phyloP scores from a whole-genome alignment of 208 protist genomes.

The Trichomonas tenax region DNA sequence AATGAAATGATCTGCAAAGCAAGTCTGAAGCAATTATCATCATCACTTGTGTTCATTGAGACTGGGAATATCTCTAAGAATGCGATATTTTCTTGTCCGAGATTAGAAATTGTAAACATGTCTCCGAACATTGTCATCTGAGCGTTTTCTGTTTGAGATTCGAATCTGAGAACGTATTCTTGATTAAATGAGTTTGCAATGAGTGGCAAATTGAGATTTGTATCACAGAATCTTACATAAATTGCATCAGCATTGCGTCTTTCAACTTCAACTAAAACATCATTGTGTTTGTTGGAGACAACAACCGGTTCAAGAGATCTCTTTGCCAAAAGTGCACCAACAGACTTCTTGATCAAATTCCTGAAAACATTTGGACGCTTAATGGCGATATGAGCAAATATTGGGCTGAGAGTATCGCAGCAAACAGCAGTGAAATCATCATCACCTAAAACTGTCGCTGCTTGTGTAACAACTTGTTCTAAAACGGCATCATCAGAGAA shows the following conservation, averaged over 20 bases:
- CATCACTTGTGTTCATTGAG: not conserved
- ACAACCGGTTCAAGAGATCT: not conserved
- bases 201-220: not conserved
- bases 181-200: not conserved
- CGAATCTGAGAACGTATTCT: not conserved
- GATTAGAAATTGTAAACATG: not conserved
- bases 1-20: not conserved
- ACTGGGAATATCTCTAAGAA: not conserved
- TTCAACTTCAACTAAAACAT: not conserved
- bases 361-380: not conserved
- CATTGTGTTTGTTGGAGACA: not conserved
- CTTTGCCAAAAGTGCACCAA: not conserved
- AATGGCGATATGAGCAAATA: not conserved
- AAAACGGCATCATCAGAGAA: not conserved
- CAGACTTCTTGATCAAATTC: not conserved
- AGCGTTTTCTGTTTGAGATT: not conserved
- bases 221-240: not conserved
- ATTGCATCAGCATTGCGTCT: not conserved
- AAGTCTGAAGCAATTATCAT: not conserved
- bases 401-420: not conserved
- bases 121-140: not conserved
- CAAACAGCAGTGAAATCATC: not conserved
- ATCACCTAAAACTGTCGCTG: not conserved
- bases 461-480: not conserved
- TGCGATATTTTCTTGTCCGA: not conserved